Base-by-base conservation (phyloP, 1,139 yeast genomes). In the Protomyces pachydermus region DNA sequence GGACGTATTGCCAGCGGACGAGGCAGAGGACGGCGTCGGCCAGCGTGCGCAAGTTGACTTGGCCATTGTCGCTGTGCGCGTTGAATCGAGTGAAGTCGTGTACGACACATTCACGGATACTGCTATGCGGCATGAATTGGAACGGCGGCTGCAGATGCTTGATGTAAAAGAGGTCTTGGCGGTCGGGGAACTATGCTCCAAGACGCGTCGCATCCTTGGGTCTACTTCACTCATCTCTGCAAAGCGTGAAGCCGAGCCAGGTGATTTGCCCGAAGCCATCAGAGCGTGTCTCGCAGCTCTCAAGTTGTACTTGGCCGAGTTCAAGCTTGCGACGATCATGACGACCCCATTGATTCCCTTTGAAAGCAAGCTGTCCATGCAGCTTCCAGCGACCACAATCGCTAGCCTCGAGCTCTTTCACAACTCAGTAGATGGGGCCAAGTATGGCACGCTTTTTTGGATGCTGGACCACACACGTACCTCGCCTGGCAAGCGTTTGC, bases 391-490 rank as follows among this genome's bases (percentile, higher is more conserved):
- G 1, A 84, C 82, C 68, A 84, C 96, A 0, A 70, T 93, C 5
- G 79, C 81, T 39, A 83, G 88, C 50, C 76, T 93, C 32, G 97
- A 93, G 71, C 80, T 93, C 0, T 89, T 89, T 70, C 78, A 78
- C 48, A 88, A 88, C 70, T 76, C 80, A 1, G 83, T 93, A 0
- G 84, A 84, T 67, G 74, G 76, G 18, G 76, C 81, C 1, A 78
- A 77, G 6, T 76, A 78, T 39, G 98, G 97, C 0, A 84, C 97
- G 0, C 75, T 93, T 18, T 74, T 88, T 16, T 87, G 93, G 90
- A 77, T 89, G 1, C 72, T 93, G 67, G 88, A 91, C 73, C 91
- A 87, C 68, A 88, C 98, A 0, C 77, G 84, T 53, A 89, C 97
- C 0, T 79, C 81, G 38, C 87, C 86, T 75, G 98, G 98, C 0